Conservation (phyloP, 148 eudicot genomes). For the Rhododendron mucronatum region DNA sequence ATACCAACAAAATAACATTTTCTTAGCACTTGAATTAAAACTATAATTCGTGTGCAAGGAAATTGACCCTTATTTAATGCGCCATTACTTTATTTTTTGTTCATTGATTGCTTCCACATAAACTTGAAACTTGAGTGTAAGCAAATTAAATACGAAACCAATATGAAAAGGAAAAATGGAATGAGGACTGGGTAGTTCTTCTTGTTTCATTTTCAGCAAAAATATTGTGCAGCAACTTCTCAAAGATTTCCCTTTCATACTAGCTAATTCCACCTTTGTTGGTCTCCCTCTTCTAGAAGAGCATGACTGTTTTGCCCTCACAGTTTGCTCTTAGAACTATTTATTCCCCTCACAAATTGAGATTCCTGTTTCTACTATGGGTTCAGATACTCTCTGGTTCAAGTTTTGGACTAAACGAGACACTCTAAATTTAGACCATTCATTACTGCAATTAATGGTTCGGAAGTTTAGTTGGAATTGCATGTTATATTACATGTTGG, state of each 20-base stretch:
- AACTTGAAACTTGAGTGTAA: background rate
- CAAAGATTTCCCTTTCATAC: background rate
- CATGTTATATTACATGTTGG: no score
- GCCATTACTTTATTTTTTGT: background rate
- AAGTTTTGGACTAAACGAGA: no score
- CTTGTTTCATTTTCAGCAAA: background rate
- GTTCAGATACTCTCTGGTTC: no score
- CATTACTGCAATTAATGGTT: no score
- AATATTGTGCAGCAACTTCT: background rate
- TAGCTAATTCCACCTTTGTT: background rate
- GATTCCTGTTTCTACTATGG: background rate
- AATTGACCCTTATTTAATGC: background rate
- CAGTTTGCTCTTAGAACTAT: background rate
- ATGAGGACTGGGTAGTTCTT: background rate
- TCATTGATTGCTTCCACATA: background rate
- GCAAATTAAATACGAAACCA: background rate
- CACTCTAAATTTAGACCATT: no score
- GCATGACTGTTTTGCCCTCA: conserved; percentile 1
- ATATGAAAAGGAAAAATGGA: background rate
- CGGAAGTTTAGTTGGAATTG: no score
- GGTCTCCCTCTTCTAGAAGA: background rate
- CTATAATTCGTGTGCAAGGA: background rate
- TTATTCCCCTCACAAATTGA: background rate
- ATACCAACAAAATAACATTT: background rate
- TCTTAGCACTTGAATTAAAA: background rate